Conservation (phyloP, 1,284 basidiomycete species). For the Naganishia liquefaciens region DNA sequence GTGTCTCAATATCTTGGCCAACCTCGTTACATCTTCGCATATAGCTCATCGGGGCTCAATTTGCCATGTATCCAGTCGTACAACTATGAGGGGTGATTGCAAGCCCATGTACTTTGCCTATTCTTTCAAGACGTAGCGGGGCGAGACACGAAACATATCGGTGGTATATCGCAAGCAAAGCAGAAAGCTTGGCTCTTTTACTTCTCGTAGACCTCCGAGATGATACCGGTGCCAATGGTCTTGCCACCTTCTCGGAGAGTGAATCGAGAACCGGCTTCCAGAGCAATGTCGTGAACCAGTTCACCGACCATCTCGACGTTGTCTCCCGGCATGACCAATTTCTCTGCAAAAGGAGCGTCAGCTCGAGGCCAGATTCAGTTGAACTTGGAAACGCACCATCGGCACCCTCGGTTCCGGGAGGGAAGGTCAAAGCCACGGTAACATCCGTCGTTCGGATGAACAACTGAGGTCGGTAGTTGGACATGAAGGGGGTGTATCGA, state of each 20-base stretch:
- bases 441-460: slow-evolving; percentile 97
- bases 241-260: slow-evolving; percentile 96
- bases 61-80: too few relatives aligned
- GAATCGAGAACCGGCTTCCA: slow-evolving; percentile 92
- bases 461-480: slow-evolving; percentile 93
- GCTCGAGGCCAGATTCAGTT: not conserved
- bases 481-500: slow-evolving; percentile 95
- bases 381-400: slow-evolving; percentile 62
- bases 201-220: slow-evolving; percentile 72
- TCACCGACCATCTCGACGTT: slow-evolving; percentile 91
- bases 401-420: slow-evolving; percentile 66
- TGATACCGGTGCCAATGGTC: slow-evolving; percentile 88
- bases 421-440: slow-evolving; percentile 82
- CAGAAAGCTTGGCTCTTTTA: not conserved
- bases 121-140: too few relatives aligned
- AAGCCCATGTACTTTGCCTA: too few relatives aligned
- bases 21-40: too few relatives aligned
- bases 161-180: too few relatives aligned
- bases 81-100: too few relatives aligned
- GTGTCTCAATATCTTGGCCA: too few relatives aligned
- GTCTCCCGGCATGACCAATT: slow-evolving; percentile 95
- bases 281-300: slow-evolving; percentile 83
- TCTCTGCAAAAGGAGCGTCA: slow-evolving; percentile 7
- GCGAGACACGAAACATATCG: too few relatives aligned
- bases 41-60: too few relatives aligned